A percentile compares a stretch with the other conserved stretches of the same genome.
Conservation (phyloP, 2,329 filamentous ascomycete species). For the Trichoderma brevicompactum region DNA sequence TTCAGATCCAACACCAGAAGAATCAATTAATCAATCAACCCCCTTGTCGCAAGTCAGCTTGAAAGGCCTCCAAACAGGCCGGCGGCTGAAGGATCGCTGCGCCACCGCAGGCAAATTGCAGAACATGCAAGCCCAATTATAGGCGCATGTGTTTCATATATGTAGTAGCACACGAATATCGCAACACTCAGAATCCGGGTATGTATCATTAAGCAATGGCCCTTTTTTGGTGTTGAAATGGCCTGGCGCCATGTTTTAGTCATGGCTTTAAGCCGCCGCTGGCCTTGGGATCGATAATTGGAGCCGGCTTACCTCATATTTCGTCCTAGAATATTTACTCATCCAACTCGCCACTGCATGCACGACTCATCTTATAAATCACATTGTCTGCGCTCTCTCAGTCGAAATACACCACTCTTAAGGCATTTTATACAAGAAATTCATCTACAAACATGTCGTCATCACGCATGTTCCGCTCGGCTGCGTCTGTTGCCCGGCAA, state of each 20-base stretch:
- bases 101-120: neutral
- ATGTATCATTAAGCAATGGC: neutral
- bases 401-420: neutral
- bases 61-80: neutral
- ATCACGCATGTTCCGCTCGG: slow-evolving; percentile 27
- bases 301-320: slow-evolving; percentile 21
- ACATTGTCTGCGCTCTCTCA: neutral
- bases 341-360: slow-evolving; percentile 3
- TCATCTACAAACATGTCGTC: neutral
- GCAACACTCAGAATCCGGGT: no score
- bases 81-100: slow-evolving; percentile 6
- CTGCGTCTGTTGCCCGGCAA: slow-evolving; percentile 33
- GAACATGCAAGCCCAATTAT: neutral
- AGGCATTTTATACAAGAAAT: neutral
- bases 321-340: slow-evolving; percentile 17
- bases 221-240: neutral
- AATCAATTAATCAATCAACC: neutral
- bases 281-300: slow-evolving; percentile 10
- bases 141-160: no score
- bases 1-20: no score
- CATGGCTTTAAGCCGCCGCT: neutral
- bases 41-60: neutral
- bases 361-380: slow-evolving; percentile 15
- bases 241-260: neutral
- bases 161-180: no score